phyloP scores from a whole-genome alignment of 2,329 filamentous ascomycete species.

The Aspergillus floridensis region DNA sequence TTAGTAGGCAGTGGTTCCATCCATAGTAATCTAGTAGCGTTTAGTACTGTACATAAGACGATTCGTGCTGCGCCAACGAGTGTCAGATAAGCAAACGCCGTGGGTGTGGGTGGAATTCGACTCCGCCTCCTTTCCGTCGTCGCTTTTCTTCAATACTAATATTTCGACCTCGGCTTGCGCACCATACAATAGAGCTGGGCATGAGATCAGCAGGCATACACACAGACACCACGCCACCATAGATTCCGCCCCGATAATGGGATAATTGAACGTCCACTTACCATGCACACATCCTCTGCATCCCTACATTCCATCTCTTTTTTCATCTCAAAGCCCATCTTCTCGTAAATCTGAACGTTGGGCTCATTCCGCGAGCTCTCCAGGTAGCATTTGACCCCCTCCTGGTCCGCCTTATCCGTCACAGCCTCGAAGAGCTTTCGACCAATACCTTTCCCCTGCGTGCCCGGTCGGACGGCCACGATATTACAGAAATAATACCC shows the following conservation, averaged over 20 bases:
- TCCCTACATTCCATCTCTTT: slow-evolving; percentile 68
- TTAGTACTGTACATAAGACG: not conserved
- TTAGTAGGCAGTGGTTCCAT: not conserved
- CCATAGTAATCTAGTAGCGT: not conserved
- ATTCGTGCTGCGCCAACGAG: not conserved
- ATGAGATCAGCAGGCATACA: not conserved
- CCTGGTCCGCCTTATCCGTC: slow-evolving; percentile 61
- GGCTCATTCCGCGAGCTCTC: slow-evolving; percentile 67
- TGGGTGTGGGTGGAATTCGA: not conserved
- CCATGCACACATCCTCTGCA: slow-evolving; percentile 54
- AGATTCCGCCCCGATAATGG: not conserved
- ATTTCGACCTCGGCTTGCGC: slow-evolving; percentile 15
- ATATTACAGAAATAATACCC: slow-evolving; percentile 79
- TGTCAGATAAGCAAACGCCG: not conserved
- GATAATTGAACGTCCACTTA: slow-evolving; percentile 25
- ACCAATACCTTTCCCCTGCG: slow-evolving; percentile 66
- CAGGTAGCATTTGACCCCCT: slow-evolving; percentile 66
- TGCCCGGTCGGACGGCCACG: slow-evolving; percentile 66
- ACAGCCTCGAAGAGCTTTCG: slow-evolving; percentile 63
- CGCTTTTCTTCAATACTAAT: not conserved
- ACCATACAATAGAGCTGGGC: slow-evolving; percentile 22
- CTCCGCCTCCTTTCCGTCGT: not conserved
- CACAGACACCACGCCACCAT: not conserved
- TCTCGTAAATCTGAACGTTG: slow-evolving; percentile 69
- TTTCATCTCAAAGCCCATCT: slow-evolving; percentile 64